phyloP scores from a whole-genome alignment of 768 basidiomycete genomes.

The Termitomyces sp. region DNA sequence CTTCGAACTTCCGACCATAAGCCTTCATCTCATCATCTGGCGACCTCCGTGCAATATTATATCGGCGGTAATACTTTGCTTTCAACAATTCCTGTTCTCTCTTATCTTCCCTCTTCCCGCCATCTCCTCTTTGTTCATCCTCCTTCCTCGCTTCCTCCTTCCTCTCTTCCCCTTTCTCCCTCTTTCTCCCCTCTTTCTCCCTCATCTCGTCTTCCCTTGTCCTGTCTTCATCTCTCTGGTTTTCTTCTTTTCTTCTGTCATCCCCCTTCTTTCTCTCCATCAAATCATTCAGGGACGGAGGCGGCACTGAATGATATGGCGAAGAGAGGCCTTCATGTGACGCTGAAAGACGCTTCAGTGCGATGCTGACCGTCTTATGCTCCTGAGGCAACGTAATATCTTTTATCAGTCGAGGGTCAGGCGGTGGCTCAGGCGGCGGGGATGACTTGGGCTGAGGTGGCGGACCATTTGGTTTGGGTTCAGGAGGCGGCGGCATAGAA shows the following conservation, averaged over 20 bases:
- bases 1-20: slow-evolving; percentile 63
- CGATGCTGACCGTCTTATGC: slow-evolving; percentile 38
- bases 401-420: slow-evolving; percentile 21
- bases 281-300: slow-evolving; percentile 9
- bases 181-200: background rate
- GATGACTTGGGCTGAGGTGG: slow-evolving; percentile 13
- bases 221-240: slow-evolving; percentile 2
- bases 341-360: slow-evolving; percentile 36
- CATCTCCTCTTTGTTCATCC: background rate
- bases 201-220: background rate
- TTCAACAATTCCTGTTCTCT: slow-evolving; percentile 19
- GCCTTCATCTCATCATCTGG: slow-evolving; percentile 60
- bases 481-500: slow-evolving; percentile 15
- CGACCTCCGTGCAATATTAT: slow-evolving; percentile 43
- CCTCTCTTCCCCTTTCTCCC: background rate
- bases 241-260: slow-evolving; percentile 1
- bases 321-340: slow-evolving; percentile 46
- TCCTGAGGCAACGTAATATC: slow-evolving; percentile 19
- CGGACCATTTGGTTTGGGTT: slow-evolving; percentile 8
- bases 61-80: slow-evolving; percentile 26
- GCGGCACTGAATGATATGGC: slow-evolving; percentile 24
- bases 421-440: slow-evolving; percentile 33
- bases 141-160: background rate
- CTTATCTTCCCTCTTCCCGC: slow-evolving; percentile 7
- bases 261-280: slow-evolving; percentile 8